Conservation (phyloP, 2,329 filamentous ascomycete genomes). For the Atkinsonella texensis region DNA sequence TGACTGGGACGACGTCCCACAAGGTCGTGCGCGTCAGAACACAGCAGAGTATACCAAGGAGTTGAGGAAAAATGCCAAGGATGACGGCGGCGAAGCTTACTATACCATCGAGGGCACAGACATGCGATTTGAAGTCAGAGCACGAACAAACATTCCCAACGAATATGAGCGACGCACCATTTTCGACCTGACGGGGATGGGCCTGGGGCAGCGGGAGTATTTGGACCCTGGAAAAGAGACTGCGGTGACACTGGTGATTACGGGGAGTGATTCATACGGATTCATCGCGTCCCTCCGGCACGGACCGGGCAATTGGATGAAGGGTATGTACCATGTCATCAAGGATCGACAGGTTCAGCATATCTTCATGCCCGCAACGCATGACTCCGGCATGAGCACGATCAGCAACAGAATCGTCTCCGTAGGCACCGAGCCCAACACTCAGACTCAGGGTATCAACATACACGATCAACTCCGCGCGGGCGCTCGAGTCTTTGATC, state of each 20-base stretch:
- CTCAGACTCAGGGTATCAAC: slow-evolving; percentile 31
- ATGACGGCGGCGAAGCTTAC: slow-evolving; percentile 21
- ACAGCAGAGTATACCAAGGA: slow-evolving; percentile 15
- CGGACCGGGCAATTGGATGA: slow-evolving; percentile 21
- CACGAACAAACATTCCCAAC: slow-evolving; percentile 18
- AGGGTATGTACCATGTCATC: slow-evolving; percentile 19
- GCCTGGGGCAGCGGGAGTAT: slow-evolving; percentile 22
- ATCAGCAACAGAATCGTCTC: slow-evolving; percentile 23
- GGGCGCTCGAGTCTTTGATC: slow-evolving; percentile 35
- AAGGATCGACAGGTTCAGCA: slow-evolving; percentile 28
- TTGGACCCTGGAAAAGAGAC: slow-evolving; percentile 18
- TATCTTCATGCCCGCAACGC: slow-evolving; percentile 34
- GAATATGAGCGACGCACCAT: slow-evolving; percentile 15
- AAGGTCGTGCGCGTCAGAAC: slow-evolving; percentile 20
- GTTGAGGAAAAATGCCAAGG: slow-evolving; percentile 8
- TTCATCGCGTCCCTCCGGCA: slow-evolving; percentile 19
- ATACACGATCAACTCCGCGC: slow-evolving; percentile 32
- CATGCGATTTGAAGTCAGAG: slow-evolving; percentile 18
- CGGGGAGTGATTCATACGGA: slow-evolving; percentile 20
- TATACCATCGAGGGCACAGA: slow-evolving; percentile 18
- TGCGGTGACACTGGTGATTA: slow-evolving; percentile 22
- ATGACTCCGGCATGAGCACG: slow-evolving; percentile 36
- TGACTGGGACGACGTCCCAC: slow-evolving; percentile 21
- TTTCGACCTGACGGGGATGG: slow-evolving; percentile 20
- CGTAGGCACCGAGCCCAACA: slow-evolving; percentile 27